These are phyloP conservation scores for Nothophoma quercina DNA, from an alignment of 2,329 filamentous ascomycete species.

Conservation along the genomic window DNA sequence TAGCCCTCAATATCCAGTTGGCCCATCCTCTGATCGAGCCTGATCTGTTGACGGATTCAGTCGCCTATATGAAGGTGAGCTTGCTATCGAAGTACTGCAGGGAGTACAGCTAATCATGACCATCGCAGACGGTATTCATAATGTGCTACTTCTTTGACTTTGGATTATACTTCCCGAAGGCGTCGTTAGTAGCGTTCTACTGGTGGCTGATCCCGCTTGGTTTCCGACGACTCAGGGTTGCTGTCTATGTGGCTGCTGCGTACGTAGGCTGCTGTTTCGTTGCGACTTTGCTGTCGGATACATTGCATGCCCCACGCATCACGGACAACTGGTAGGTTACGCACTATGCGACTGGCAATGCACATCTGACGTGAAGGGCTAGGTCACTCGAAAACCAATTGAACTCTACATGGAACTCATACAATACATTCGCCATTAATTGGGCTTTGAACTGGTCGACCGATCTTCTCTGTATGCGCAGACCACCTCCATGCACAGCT, in stretches of 20 bases:
- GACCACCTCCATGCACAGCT: background rate
- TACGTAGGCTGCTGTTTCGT: conserved; percentile 19
- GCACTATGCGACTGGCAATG: background rate
- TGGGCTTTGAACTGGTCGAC: conserved; percentile 31
- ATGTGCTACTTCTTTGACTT: conserved; percentile 33
- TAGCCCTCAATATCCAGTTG: conserved; percentile 25
- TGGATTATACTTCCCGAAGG: conserved; percentile 32
- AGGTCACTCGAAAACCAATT: conserved; percentile 32
- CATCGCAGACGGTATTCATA: conserved; percentile 26
- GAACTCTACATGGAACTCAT: conserved; percentile 30
- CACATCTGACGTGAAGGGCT: background rate
- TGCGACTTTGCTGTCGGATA: conserved; percentile 26
- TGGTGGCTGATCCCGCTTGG: conserved; percentile 35
- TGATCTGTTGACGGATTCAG: conserved; percentile 24
- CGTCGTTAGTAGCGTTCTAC: conserved; percentile 30
- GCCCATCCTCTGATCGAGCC: conserved; percentile 26
- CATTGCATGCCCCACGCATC: conserved; percentile 17
- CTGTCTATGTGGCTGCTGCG: conserved; percentile 20
- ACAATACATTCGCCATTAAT: conserved; percentile 17
- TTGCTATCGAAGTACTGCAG: background rate
- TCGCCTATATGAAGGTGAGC: conserved; percentile 25
- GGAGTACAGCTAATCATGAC: background rate
- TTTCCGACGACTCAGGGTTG: conserved; percentile 27
- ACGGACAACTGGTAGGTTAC: conserved; percentile 29
- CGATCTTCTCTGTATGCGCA: conserved; percentile 25